phyloP scores from a whole-genome alignment of 768 basidiomycete species.

The Pleurotus djamor region DNA sequence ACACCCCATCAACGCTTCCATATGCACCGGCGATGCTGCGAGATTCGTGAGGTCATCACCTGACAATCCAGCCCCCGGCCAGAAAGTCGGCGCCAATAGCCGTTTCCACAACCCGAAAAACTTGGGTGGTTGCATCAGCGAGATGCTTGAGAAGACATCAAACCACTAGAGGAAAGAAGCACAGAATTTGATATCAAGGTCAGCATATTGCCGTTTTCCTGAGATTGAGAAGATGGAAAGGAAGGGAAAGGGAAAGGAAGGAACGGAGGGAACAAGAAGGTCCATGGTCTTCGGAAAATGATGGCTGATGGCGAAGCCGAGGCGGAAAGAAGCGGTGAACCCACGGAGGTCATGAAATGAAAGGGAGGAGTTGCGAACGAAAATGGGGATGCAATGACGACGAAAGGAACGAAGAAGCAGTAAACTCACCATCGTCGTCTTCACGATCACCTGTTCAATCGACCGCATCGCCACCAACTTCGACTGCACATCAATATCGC shows the following conservation, averaged over 20 bases:
- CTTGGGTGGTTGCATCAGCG: conserved; percentile 57
- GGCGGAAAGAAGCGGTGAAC: neutral
- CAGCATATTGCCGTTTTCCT: neutral
- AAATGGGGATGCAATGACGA: neutral
- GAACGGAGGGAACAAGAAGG: no score
- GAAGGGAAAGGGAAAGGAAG: neutral
- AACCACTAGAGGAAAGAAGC: conserved; percentile 53
- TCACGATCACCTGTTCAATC: conserved; percentile 58
- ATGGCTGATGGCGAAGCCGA: neutral
- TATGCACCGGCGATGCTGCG: conserved; percentile 35
- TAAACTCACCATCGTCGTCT: conserved; percentile 65
- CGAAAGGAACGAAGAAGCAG: neutral
- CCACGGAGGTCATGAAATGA: conserved; percentile 10
- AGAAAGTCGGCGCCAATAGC: conserved; percentile 50
- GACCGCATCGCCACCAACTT: conserved; percentile 53
- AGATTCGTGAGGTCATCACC: conserved; percentile 20
- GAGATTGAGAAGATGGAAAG: neutral
- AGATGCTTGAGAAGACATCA: conserved; percentile 72
- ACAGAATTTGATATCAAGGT: conserved; percentile 13
- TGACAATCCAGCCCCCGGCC: conserved; percentile 28
- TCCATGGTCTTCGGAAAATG: conserved; percentile 3
- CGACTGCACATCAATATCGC: conserved; percentile 60
- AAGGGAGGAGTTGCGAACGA: no score
- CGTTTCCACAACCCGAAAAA: conserved; percentile 66
- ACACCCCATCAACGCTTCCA: conserved; percentile 74